phyloP scores from a whole-genome alignment of 2,329 filamentous ascomycete genomes.

The Elsinoe perseae region DNA sequence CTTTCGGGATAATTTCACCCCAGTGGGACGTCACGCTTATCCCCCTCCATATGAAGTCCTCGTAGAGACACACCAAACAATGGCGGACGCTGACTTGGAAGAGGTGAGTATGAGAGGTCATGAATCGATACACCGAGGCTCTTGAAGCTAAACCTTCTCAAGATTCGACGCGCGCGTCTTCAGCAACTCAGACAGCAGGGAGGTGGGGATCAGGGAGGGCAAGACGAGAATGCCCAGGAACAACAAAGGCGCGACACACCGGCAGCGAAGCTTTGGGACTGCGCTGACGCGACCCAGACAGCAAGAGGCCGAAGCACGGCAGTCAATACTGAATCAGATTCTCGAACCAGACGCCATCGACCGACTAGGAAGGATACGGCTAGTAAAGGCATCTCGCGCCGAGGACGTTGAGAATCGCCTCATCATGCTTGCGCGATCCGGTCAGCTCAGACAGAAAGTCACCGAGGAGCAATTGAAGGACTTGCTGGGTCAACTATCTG shows the following conservation, averaged over 20 bases:
- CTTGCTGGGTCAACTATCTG: conserved; percentile 73
- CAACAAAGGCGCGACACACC: conserved; percentile 31
- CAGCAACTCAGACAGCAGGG: conserved; percentile 76
- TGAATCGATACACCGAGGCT: background rate
- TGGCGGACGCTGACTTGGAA: conserved; percentile 61
- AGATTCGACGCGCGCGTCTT: conserved; percentile 88
- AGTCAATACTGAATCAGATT: conserved; percentile 79
- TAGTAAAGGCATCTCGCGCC: conserved; percentile 89
- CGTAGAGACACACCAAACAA: conserved; percentile 26
- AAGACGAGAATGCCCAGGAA: conserved; percentile 47
- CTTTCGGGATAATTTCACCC: background rate
- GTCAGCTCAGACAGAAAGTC: conserved; percentile 80
- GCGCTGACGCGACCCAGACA: conserved; percentile 22
- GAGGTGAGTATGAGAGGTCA: conserved; percentile 38
- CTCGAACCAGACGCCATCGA: conserved; percentile 90
- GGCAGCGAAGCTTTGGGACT: background rate
- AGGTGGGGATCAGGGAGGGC: conserved; percentile 44
- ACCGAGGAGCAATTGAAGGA: conserved; percentile 92
- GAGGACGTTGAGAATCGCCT: conserved; percentile 85
- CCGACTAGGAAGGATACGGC: conserved; percentile 83
- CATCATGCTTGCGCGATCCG: conserved; percentile 80
- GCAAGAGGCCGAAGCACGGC: conserved; percentile 59
- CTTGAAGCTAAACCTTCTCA: conserved; percentile 14
- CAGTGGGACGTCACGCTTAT: background rate
- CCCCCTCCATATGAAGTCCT: too few species aligned